Base-by-base conservation (phyloP, 768 basidiomycete species). In the Leccinellum rugosiceps region DNA sequence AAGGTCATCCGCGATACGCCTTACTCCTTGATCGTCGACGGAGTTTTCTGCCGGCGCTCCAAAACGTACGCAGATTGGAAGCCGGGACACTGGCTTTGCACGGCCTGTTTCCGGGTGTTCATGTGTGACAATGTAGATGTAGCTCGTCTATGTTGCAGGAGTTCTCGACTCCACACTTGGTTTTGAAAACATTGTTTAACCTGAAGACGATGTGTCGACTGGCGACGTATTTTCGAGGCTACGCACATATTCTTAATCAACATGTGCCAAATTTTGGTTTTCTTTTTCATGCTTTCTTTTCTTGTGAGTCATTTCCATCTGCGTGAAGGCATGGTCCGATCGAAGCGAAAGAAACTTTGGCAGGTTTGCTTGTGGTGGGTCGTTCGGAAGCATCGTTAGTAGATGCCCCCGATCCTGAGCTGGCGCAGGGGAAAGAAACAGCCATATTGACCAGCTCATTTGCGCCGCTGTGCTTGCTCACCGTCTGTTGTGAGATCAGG, bases 41-140 rank as follows among this genome's bases (percentile, higher is more conserved):
- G 46, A 38, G 10, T 44, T 2, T 64, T 64, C 43, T 6, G 3
- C 21, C 48, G 31, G 9, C 59, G 56, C 17, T 61, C 53, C 13
- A 17, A 53, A 26, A 48, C 30, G 15, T 64, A 57, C 28, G 11
- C 30, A n/a, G 3, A 9, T 17, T 64, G 52, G 63, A 30, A 48
- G 45, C 58, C 56, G 2, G 43, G 14, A 9, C 41, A 65, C 19
- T 60, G 63, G 56, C 53, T 64, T 28, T 60, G 63, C n/a, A 57
- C 7, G 15, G 15, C 26, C 34, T 64, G 63, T 31, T 47, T 63
- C 3, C 41, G 35, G n/a, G 52, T 1, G 4, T 64, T 64, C 50
- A 13, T 64, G 25, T 26, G 43, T 9, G 47, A 60, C 46, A 57
- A 61, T 13, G 21, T 57, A 21, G 58, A 64, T 19, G 47, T 23